Evolutionary conservation across 371 early-diverging fungal genomes (phyloP).

Genomic region (Mortierella sp.): DNA sequence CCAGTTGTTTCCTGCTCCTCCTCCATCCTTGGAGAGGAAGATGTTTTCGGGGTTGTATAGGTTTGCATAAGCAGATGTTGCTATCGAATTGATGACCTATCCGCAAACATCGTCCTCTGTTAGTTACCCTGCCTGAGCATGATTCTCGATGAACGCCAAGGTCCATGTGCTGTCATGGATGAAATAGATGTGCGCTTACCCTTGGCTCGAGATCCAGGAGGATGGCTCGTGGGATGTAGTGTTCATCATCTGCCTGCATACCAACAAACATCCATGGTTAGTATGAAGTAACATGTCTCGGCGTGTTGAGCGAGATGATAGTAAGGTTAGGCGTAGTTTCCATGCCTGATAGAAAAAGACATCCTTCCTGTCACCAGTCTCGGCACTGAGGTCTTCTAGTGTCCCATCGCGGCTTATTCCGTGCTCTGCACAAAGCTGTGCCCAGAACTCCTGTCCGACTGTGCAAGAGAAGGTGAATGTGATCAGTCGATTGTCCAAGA

Average conservation of each 20-base stretch:
- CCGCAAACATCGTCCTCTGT: too few relatives aligned
- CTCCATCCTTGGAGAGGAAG: constrained; percentile 88
- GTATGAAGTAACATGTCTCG: too few relatives aligned
- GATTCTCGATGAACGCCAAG: too few relatives aligned
- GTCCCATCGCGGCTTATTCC: constrained; percentile 88
- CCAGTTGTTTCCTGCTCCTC: constrained; percentile 98
- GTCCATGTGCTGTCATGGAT: too few relatives aligned
- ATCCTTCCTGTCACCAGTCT: constrained; percentile 95
- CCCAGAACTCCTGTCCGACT: constrained; percentile 97
- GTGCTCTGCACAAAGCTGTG: constrained; percentile 90
- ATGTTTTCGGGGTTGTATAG: constrained; percentile 95
- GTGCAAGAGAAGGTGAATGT: not conserved
- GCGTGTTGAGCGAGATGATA: too few relatives aligned
- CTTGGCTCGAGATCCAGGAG: constrained; percentile 95
- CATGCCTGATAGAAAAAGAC: constrained; percentile 98
- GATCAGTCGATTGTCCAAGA: not conserved
- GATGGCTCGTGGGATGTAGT: constrained; percentile 93
- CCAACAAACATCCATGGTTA: not conserved
- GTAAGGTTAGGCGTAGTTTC: not conserved
- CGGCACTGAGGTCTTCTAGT: constrained; percentile 88
- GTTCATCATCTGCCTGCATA: constrained; percentile 89
- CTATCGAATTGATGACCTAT: constrained; percentile 79
- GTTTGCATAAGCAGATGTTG: constrained; percentile 76
- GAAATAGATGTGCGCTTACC: too few relatives aligned
- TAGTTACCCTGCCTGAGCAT: too few relatives aligned